phyloP scores from a whole-genome alignment of 1,284 basidiomycete species.

The Wolfiporia cocos region DNA sequence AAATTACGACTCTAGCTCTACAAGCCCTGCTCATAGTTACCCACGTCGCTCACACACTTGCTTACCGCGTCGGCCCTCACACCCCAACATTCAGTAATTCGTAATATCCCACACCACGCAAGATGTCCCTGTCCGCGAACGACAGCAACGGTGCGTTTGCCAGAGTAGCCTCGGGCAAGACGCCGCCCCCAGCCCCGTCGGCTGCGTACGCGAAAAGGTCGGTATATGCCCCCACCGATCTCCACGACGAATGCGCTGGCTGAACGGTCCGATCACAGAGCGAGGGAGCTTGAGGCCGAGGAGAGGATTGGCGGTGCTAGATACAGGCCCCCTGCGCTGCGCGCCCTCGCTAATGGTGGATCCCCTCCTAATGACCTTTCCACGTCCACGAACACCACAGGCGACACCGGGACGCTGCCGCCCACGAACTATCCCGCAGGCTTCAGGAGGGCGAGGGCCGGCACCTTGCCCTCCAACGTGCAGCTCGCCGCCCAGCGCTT shows the following conservation, averaged over 20 bases:
- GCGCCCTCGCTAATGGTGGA: slow-evolving; percentile 60
- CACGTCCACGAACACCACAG: slow-evolving; percentile 46
- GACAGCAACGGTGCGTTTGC: slow-evolving; percentile 74
- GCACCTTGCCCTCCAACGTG: slow-evolving; percentile 83
- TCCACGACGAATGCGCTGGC: neutral
- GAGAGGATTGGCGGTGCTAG: slow-evolving; percentile 56
- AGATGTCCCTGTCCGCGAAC: slow-evolving; percentile 83
- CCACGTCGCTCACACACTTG: slow-evolving; percentile 30
- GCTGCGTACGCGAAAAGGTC: slow-evolving; percentile 86
- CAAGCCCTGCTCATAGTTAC: slow-evolving; percentile 42
- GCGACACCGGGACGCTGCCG: slow-evolving; percentile 51
- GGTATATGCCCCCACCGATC: slow-evolving; percentile 12
- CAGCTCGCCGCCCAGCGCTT: slow-evolving; percentile 81
- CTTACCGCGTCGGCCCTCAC: slow-evolving; percentile 22
- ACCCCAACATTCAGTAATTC: slow-evolving; percentile 59
- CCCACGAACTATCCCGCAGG: slow-evolving; percentile 71
- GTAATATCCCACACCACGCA: slow-evolving; percentile 66
- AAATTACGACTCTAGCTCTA: slow-evolving; percentile 32
- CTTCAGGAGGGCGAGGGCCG: slow-evolving; percentile 83
- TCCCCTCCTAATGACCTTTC: slow-evolving; percentile 65
- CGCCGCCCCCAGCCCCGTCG: slow-evolving; percentile 83
- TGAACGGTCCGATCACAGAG: slow-evolving; percentile 38
- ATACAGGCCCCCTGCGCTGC: slow-evolving; percentile 77
- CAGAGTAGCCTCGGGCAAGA: slow-evolving; percentile 77
- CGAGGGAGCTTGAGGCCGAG: slow-evolving; percentile 76